Base-by-base conservation (phyloP, 2,329 filamentous ascomycete species). In the Passalora sequoiae region DNA sequence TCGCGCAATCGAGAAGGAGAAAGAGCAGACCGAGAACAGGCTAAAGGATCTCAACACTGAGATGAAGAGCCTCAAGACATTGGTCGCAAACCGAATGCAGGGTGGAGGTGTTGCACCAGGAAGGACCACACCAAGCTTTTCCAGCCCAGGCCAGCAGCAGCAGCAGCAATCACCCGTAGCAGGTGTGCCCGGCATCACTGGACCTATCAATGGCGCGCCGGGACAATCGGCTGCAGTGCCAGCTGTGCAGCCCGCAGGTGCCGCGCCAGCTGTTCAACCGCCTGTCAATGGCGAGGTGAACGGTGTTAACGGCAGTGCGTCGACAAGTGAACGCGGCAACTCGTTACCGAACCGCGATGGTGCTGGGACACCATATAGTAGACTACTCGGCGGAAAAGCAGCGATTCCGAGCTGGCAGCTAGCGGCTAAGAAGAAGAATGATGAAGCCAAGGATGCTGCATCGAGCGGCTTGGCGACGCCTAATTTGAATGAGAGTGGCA, bases 21-120 rank as follows among this genome's bases (percentile, higher is more conserved):
- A 91, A 68, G 86, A 91, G 49, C 75, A 80, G 41, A 87, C 86
- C 19, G 89, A 97, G 61, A 77, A 73, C 53, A 77, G 89, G 37
- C 71, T 98, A 46, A 84, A 82, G 65, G 92, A 97, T 58, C 78
- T 98, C 54, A 86, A 86, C 54, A 78, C 75, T 5, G 92, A 98
- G 67, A 74, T 98, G 58, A 88, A 86, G 72, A 96, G 89, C 63
- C 71, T 98, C 58, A 97, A 96, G 76, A 86, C 86, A 2, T 73
- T 98, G 40, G 80, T 98, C 38, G 74, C 74, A 24, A 84, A 81
- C 63, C 69, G 80, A 31, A 73, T 83, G 57, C 50, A 51, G n/a
- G 51, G 47, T 13, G 54, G 53, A 19, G 50, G 37, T 27, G 33
- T 20, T 12, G 44, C 43, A 17, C 38, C 37, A 19, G 39, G 48